Percentiles rank a stretch among this genome's conserved stretches.
Conservation (phyloP, 78 protist species). For the Mastigamoeba balamuthi region DNA sequence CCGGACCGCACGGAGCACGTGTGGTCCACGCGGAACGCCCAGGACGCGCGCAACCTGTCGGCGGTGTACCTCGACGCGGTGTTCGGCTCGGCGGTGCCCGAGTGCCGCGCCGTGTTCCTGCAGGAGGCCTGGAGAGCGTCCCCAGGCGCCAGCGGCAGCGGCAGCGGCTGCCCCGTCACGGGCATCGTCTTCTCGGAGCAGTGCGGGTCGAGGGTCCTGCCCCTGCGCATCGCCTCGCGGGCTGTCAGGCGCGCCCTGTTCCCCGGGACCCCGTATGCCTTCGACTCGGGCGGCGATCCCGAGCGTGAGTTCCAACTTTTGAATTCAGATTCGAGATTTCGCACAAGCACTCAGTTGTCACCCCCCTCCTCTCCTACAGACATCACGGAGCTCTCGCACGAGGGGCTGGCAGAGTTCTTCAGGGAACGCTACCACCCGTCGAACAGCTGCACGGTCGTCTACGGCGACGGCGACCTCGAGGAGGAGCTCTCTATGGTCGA, state of each 20-base stretch:
- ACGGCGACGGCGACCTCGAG: background rate
- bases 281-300: conserved; percentile 55
- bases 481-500: background rate
- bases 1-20: conserved; percentile 50
- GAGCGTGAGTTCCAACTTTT: no score
- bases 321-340: no score
- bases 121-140: no score
- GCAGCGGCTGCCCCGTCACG: no score
- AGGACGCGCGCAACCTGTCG: conserved; percentile 38
- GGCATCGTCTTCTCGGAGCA: conserved; percentile 63
- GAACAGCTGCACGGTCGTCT: conserved; percentile 1
- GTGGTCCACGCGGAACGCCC: conserved; percentile 38
- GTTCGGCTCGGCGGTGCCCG: conserved; percentile 12
- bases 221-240: background rate
- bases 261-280: conserved; percentile 8
- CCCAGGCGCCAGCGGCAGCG: no score
- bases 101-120: conserved; percentile 6
- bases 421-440: conserved; percentile 8
- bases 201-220: conserved; percentile 30
- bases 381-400: conserved; percentile 29
- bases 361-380: no score
- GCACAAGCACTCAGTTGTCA: no score
- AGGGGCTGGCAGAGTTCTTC: conserved; percentile 10
- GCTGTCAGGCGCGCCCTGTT: background rate
- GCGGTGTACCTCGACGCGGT: conserved; percentile 56